Base-by-base conservation (phyloP, 2,329 filamentous ascomycete genomes). In the Cercospora zeae-maydis region DNA sequence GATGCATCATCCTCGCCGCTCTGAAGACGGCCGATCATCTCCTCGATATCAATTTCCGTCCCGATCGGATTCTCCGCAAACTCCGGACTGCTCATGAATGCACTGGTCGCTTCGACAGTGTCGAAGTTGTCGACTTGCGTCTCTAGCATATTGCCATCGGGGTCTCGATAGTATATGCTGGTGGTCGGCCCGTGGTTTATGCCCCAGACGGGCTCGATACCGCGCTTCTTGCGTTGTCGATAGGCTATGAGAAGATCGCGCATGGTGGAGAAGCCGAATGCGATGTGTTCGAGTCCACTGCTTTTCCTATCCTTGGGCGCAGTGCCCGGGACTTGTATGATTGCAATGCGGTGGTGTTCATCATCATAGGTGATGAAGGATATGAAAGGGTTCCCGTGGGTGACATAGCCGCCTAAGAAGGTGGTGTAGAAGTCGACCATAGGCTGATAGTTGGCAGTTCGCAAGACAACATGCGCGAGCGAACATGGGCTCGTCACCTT, bases 1-100 rank as follows among this genome's bases (percentile, higher is more conserved):
- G 39, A 45, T 24, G 39, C 39, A 45, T 45, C 39, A 8, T 24
- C 19, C 39, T 45, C 39, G 4, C 39, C 39, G 2, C 39, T 45
- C 3, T 45, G 39, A 7, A 45, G 39, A 5, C 39, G 39, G 1
- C 3, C 16, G 1, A 45, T 45, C 39, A 45, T 45, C 9, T 80
- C 79, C 21, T 82, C 80, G 0, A 79, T 74, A 61, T 82, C 78
- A 65, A 80, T 76, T 47, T 82, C 77, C 0, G 70, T 73, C 0
- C 80, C 80, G 14, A 81, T 69, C 0, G 80, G 76, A 64, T 83
- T 83, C 63, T 77, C 65, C 0, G 27, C 63, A 60, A 81, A 81
- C 9, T 70, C 70, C 1, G 71, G 55, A 0, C 68, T 61, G 21
- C 13, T 52, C 79, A 84, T 80, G 64, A 75, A 82, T 9, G 63